Percentiles rank a stretch among this genome's conserved stretches.
These are phyloP conservation scores for Aspergillus luchuensis DNA, from an alignment of 2,329 filamentous ascomycete species.

Conservation along the genomic window DNA sequence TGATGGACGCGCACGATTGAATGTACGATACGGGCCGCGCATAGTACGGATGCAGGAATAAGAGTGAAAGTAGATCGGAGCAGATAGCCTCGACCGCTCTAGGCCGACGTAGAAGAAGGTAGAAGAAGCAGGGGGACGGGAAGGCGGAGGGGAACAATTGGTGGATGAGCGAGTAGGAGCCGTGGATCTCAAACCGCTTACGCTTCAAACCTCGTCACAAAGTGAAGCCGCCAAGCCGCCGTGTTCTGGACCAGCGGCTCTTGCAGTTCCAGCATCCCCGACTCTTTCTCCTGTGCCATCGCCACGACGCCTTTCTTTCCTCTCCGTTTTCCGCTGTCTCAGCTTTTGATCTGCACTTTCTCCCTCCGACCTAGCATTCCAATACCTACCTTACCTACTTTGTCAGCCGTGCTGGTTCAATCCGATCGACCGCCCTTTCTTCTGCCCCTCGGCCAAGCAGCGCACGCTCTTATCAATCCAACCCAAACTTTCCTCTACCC, in stretches of 20 bases:
- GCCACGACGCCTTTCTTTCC: conserved; percentile 1
- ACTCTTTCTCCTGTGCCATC: conserved; percentile 11
- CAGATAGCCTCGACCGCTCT: background rate
- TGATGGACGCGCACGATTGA: conserved; percentile 4
- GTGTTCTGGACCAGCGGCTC: conserved; percentile 24
- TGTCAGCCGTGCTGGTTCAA: background rate
- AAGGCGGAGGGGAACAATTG: background rate
- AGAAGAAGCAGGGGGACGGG: background rate
- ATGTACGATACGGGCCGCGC: conserved; percentile 1
- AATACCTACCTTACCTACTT: background rate
- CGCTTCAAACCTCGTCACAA: conserved; percentile 1
- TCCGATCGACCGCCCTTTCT: background rate
- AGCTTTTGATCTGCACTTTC: background rate
- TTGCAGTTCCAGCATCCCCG: conserved; percentile 25
- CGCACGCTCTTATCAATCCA: conserved; percentile 25
- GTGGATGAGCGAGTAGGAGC: conserved; percentile 3
- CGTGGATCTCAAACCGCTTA: background rate
- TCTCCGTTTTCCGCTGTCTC: background rate
- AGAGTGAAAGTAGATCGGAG: no score
- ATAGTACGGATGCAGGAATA: no score
- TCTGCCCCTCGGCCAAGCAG: conserved; percentile 9
- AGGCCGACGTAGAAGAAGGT: background rate
- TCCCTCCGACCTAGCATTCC: background rate
- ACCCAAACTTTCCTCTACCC: conserved; percentile 19
- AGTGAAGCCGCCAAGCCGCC: conserved; percentile 22